phyloP scores from a whole-genome alignment of 108 stramenopile genomes.

The Fragilaria radians region DNA sequence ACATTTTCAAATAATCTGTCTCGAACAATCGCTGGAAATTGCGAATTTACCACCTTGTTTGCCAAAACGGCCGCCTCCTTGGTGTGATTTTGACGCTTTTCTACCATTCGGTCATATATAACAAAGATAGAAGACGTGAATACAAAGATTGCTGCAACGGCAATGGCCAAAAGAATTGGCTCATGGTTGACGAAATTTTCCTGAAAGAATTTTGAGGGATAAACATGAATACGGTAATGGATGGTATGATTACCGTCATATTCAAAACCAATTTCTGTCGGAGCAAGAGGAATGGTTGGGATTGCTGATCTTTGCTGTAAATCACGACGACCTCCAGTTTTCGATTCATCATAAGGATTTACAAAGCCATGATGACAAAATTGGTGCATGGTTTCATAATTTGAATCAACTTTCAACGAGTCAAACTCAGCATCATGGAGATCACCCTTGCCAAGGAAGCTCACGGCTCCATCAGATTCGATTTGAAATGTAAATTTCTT shows the following conservation, averaged over 20 bases:
- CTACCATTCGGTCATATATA: constrained; percentile 17
- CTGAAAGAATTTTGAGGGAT: constrained; percentile 11
- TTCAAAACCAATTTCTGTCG: neutral
- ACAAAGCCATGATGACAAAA: neutral
- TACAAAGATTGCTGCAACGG: constrained; percentile 12
- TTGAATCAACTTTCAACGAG: neutral
- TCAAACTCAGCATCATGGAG: constrained; percentile 13
- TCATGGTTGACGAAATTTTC: neutral
- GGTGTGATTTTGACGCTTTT: neutral
- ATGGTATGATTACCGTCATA: neutral
- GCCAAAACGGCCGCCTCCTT: constrained; percentile 8
- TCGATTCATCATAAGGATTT: neutral
- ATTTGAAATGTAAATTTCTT: neutral
- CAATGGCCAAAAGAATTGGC: constrained; percentile 6
- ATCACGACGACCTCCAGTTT: neutral
- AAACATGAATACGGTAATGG: constrained; percentile 7
- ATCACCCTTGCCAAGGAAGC: constrained; percentile 11
- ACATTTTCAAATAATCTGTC: constrained; percentile 11
- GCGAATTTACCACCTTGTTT: constrained; percentile 1
- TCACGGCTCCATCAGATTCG: constrained; percentile 4
- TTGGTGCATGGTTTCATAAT: neutral
- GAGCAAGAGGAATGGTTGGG: neutral
- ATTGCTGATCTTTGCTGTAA: neutral
- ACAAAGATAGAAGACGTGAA: constrained; percentile 9
- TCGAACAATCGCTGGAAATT: constrained; percentile 15